Evolutionary conservation across 2,329 filamentous ascomycete species (phyloP).

Genomic region (Arthrobotrys sphaeroides): DNA sequence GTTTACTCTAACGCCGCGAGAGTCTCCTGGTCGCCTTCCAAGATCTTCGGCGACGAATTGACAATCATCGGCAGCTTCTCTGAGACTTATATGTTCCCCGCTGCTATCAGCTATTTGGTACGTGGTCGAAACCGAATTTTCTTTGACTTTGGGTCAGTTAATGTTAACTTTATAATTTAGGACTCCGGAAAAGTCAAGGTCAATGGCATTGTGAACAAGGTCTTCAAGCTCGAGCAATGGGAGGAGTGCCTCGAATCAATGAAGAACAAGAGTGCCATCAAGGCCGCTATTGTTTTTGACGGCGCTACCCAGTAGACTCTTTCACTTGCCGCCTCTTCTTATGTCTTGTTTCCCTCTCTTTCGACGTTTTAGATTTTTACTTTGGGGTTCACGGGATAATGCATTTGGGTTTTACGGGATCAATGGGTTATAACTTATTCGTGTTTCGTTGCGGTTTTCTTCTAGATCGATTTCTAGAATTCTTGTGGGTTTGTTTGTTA

Average conservation of each 20-base stretch:
- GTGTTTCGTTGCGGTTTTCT: not conserved
- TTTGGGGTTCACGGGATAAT: not conserved
- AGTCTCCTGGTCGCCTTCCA: slow-evolving; percentile 75
- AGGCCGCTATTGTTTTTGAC: slow-evolving; percentile 77
- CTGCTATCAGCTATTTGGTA: slow-evolving; percentile 66
- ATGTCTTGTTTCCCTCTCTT: not conserved
- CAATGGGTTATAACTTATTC: not conserved
- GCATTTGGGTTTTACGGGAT: slow-evolving; percentile 5
- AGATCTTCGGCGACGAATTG: slow-evolving; percentile 76
- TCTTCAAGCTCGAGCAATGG: slow-evolving; percentile 77
- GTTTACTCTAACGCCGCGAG: slow-evolving; percentile 72
- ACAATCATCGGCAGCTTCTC: slow-evolving; percentile 78
- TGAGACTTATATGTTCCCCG: slow-evolving; percentile 76
- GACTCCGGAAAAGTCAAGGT: slow-evolving; percentile 71
- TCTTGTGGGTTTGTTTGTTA: not conserved
- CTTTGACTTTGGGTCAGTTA: slow-evolving; percentile 60
- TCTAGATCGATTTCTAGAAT: slow-evolving; percentile 2
- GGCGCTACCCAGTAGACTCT: slow-evolving; percentile 59
- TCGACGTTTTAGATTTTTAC: not conserved
- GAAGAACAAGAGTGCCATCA: slow-evolving; percentile 77
- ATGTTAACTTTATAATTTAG: slow-evolving; percentile 58
- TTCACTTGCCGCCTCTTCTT: not conserved
- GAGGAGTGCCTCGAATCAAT: slow-evolving; percentile 75
- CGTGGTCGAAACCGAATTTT: slow-evolving; percentile 59
- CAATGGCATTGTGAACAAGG: slow-evolving; percentile 76